These are phyloP conservation scores for Cutaneotrichosporon arboriforme DNA, from an alignment of 1,284 basidiomycete genomes.

Conservation along the genomic window DNA sequence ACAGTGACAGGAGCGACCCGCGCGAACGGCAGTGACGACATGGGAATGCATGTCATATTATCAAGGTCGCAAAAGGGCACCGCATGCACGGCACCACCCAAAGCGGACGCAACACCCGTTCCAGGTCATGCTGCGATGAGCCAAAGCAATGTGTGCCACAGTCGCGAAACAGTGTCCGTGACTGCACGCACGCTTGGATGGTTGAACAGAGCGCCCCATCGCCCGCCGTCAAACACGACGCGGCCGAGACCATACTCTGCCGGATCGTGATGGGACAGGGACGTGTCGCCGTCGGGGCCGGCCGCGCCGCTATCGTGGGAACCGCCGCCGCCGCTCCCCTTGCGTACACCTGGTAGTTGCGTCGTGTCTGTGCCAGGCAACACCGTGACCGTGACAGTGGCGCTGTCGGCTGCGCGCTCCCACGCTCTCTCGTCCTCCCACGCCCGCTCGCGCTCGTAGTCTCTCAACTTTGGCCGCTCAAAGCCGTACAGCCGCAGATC, in stretches of 20 bases:
- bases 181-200: slow-evolving; percentile 6
- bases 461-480: slow-evolving; percentile 1
- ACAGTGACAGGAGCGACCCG: no score
- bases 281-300: no score
- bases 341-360: no score
- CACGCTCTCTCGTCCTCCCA: neutral
- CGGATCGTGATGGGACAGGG: no score
- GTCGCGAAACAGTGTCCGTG: slow-evolving; percentile 15
- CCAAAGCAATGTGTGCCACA: slow-evolving; percentile 29
- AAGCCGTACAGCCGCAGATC: slow-evolving; percentile 33
- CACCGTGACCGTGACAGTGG: no score
- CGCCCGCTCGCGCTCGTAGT: neutral
- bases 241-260: slow-evolving; percentile 7
- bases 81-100: no score
- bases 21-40: no score
- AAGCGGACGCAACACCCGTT: no score
- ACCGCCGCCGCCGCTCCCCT: no score
- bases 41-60: no score
- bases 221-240: neutral
- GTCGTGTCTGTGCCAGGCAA: neutral
- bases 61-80: no score
- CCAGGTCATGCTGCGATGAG: slow-evolving; percentile 3
- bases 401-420: neutral
- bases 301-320: no score
- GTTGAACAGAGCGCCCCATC: slow-evolving; percentile 8